Evolutionary conservation across 1,284 basidiomycete species (phyloP).

Genomic region (Puccinia brachypodii): DNA sequence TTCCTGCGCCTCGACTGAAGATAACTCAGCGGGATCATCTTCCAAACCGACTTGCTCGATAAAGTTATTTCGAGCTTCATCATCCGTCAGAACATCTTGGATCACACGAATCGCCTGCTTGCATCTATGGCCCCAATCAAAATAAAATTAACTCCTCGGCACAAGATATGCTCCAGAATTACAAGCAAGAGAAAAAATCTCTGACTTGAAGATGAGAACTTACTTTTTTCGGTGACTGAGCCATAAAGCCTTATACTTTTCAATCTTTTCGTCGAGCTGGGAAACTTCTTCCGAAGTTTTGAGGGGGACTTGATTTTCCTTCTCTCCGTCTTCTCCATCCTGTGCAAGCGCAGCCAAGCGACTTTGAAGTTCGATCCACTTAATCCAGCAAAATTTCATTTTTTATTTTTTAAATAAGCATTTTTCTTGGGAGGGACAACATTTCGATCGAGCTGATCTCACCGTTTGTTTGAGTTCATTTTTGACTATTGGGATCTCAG

Average conservation of each 20-base stretch:
- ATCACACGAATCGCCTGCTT: conserved; percentile 23
- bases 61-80: conserved; percentile 8
- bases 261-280: conserved; percentile 10
- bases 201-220: neutral
- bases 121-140: conserved; percentile 11
- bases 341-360: neutral
- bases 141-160: neutral
- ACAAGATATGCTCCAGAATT: neutral
- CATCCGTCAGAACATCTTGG: conserved; percentile 8
- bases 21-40: conserved; percentile 29
- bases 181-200: neutral
- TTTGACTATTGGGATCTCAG: conserved; percentile 23
- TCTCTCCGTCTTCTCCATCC: conserved; percentile 7
- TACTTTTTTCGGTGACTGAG: conserved; percentile 14
- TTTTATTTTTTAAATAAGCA: neutral
- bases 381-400: neutral
- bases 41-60: conserved; percentile 25
- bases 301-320: neutral
- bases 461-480: conserved; percentile 30
- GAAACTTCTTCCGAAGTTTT: conserved; percentile 16
- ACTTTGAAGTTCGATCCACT: conserved; percentile 44
- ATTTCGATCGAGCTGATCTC: neutral
- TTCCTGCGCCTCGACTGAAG: conserved; percentile 7
- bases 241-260: conserved; percentile 34
- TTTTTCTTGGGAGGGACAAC: neutral